These are phyloP conservation scores for Fusarium sambucinum DNA, from an alignment of 2,329 filamentous ascomycete species.

Conservation along the genomic window DNA sequence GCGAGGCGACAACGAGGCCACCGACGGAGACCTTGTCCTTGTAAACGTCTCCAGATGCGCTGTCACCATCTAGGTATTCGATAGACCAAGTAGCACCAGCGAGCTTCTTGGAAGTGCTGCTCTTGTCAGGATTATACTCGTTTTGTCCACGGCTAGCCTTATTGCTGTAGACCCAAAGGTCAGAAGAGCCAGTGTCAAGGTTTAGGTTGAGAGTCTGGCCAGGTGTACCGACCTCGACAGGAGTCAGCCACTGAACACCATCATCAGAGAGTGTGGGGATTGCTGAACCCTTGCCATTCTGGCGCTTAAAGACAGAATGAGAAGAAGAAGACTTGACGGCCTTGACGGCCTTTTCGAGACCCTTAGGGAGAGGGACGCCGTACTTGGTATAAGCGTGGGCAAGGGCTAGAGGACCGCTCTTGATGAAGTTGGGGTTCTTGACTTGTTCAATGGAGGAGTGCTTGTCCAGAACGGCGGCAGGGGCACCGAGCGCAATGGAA, in stretches of 20 bases:
- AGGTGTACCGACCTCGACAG: conserved; percentile 59
- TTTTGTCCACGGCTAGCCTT: conserved; percentile 55
- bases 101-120: conserved; percentile 55
- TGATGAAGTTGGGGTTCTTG: conserved; percentile 53
- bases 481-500: conserved; percentile 33
- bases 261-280: conserved; percentile 45
- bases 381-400: conserved; percentile 55
- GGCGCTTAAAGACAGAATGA: conserved; percentile 43
- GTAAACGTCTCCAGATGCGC: conserved; percentile 58
- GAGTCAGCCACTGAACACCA: conserved; percentile 56
- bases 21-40: conserved; percentile 58
- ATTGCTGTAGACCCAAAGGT: conserved; percentile 63
- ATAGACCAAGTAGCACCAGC: conserved; percentile 57
- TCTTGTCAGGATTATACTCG: conserved; percentile 56
- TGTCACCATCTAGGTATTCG: conserved; percentile 59
- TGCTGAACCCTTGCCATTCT: conserved; percentile 47
- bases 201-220: conserved; percentile 58
- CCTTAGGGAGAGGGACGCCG: conserved; percentile 50
- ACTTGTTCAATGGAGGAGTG: conserved; percentile 53
- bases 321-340: conserved; percentile 27
- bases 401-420: conserved; percentile 52
- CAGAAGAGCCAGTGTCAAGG: conserved; percentile 62
- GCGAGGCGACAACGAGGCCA: conserved; percentile 54
- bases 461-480: conserved; percentile 24
- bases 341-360: conserved; percentile 46